Percentiles rank a stretch among this genome's conserved stretches.
phyloP scores from a whole-genome alignment of 192 early-diverging fungal species.

The Podila epigama region DNA sequence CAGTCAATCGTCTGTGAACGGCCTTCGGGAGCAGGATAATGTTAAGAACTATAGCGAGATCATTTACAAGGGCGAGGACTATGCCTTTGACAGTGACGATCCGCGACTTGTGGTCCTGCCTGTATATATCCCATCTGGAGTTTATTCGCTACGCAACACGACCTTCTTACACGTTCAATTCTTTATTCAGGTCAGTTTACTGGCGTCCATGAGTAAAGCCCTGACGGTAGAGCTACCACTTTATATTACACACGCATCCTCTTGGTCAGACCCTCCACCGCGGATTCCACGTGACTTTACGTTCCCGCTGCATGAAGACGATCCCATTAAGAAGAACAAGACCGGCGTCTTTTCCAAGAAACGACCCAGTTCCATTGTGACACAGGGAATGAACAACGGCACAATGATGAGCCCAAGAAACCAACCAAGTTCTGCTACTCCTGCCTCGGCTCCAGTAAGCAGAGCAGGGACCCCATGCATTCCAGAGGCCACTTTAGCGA shows the following conservation, averaged over 20 bases:
- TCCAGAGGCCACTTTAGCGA: not conserved
- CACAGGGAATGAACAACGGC: not conserved
- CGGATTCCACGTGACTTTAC: constrained; percentile 36
- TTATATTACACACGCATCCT: constrained; percentile 42
- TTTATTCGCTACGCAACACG: constrained; percentile 41
- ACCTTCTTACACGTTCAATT: constrained; percentile 31
- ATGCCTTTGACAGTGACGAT: constrained; percentile 34
- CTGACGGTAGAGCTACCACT: constrained; percentile 35
- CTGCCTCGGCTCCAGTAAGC: not conserved
- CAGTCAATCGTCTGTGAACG: not conserved
- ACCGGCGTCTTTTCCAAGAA: constrained; percentile 40
- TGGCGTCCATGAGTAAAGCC: constrained; percentile 43
- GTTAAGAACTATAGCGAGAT: constrained; percentile 46
- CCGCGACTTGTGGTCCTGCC: constrained; percentile 29
- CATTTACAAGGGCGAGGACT: constrained; percentile 47
- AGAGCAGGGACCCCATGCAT: not conserved
- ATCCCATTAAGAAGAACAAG: constrained; percentile 38
- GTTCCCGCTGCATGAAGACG: constrained; percentile 37
- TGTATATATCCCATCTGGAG: constrained; percentile 37
- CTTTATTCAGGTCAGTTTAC: constrained; percentile 41
- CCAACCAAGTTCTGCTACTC: not conserved
- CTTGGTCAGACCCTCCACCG: constrained; percentile 46
- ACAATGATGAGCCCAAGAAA: not conserved
- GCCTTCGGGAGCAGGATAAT: constrained; percentile 27
- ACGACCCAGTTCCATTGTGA: not conserved